phyloP scores from a whole-genome alignment of 768 basidiomycete genomes.

The Rhodotorula graminis region DNA sequence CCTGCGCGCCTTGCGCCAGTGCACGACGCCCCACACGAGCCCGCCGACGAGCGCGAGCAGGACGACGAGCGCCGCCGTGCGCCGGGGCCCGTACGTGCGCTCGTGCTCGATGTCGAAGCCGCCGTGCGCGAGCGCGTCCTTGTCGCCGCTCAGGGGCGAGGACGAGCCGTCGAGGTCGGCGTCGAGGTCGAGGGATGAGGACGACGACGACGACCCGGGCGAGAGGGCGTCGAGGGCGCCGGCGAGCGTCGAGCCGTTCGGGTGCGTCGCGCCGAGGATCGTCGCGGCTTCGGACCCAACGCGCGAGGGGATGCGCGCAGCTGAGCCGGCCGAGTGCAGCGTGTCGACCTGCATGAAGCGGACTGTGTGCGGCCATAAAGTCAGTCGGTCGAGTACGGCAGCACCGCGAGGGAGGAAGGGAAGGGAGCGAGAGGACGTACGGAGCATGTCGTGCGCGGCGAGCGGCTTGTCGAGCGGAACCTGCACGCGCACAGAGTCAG shows the following conservation, averaged over 20 bases:
- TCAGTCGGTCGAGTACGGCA: not conserved
- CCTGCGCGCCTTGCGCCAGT: constrained; percentile 14
- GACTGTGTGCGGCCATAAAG: constrained; percentile 44
- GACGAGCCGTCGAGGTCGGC: not conserved
- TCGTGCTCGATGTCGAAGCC: constrained; percentile 41
- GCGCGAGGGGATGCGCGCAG: constrained; percentile 71
- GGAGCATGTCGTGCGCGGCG: constrained; percentile 93
- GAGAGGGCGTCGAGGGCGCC: not conserved
- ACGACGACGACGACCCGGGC: not conserved
- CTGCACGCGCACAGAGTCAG: not conserved
- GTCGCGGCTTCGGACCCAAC: constrained; percentile 64
- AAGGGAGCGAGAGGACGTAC: not conserved
- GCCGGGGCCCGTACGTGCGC: constrained; percentile 40
- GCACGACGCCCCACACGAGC: constrained; percentile 17
- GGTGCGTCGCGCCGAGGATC: constrained; percentile 38
- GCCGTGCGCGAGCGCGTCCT: constrained; percentile 11
- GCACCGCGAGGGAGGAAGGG: not conserved
- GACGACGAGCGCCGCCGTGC: constrained; percentile 40
- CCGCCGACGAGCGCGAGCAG: constrained; percentile 29
- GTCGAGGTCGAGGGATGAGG: not conserved
- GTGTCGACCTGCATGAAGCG: constrained; percentile 95
- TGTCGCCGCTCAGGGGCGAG: too few species aligned
- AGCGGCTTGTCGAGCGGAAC: constrained; percentile 67
- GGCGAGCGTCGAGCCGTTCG: constrained; percentile 39
- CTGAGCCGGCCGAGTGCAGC: constrained; percentile 68